Conservation (phyloP, 169 alveolate genomes). For the Eimeria acervulina region DNA sequence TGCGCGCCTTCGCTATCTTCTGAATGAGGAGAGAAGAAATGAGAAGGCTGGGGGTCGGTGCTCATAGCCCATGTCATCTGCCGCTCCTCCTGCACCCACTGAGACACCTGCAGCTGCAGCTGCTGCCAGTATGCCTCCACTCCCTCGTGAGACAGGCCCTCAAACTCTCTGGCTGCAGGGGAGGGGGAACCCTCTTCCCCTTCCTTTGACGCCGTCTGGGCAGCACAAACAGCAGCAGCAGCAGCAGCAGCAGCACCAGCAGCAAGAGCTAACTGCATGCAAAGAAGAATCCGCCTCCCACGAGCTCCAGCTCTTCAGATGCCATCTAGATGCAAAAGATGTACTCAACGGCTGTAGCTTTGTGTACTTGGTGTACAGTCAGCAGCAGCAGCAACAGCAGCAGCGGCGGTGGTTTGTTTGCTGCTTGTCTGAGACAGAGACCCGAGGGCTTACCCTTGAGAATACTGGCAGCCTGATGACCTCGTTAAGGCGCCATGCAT, state of each 20-base stretch:
- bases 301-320: too few species aligned
- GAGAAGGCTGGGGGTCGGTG: slow-evolving; percentile 29
- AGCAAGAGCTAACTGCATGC: neutral
- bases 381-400: too few species aligned
- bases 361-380: neutral
- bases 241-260: neutral
- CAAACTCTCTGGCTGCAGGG: neutral
- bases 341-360: too few species aligned
- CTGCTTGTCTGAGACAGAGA: neutral
- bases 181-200: neutral
- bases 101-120: slow-evolving; percentile 58
- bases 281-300: neutral
- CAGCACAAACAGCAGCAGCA: neutral
- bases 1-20: neutral
- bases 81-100: slow-evolving; percentile 22
- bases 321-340: too few species aligned
- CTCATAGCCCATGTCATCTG: slow-evolving; percentile 47
- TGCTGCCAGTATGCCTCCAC: slow-evolving; percentile 68
- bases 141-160: slow-evolving; percentile 58
- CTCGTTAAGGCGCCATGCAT: slow-evolving; percentile 32
- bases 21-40: slow-evolving; percentile 41
- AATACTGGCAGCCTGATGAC: slow-evolving; percentile 31
- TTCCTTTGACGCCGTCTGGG: slow-evolving; percentile 4
- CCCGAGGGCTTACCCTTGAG: slow-evolving; percentile 9
- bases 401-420: neutral